Base-by-base conservation (phyloP, 495 filamentous ascomycete species). In the Neurospora terricola region DNA sequence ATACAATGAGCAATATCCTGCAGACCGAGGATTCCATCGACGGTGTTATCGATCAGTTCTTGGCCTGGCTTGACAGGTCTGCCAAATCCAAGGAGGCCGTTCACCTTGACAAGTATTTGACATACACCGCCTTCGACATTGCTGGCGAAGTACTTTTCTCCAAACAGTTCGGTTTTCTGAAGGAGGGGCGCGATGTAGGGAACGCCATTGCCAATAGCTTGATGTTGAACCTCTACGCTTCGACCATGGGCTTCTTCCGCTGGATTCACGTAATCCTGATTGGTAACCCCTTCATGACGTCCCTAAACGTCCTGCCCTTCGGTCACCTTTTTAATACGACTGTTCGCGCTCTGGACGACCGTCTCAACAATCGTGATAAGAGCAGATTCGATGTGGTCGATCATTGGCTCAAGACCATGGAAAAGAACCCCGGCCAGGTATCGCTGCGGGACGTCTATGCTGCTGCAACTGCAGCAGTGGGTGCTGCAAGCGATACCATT, bases 311-410 rank as follows among this genome's bases (percentile, higher is more conserved):
- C 16, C 79, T 81, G 45, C 85, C 85, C 3, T 77, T 76, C 8
- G 80, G 80, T 12, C 83, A 85, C 62, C 78, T 85, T 45, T 84
- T 85, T 71, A 79, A 85, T 38, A 87, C 82, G 0, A 77, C 78
- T 34, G 39, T 79, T 16, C 71, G 76, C 0, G 83, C 83, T 30
- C 76, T 87, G 18, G 75, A 82, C 2, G 71, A 42, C 2, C 80
- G 84, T 18, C 78, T 82, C 48, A 69, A 79, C 27, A 82, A 83
- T 36, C 69, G 79, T 6, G 79, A 79, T 16, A 75, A 71, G 2
- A 73, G 81, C 11, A 62, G 54, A 18, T 62, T 62, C 23, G 23
- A 16, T 16, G 54, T 62, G 12, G 23, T 34, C 27, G 12, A 62
- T 18, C 27, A 34, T 7, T 62, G 54, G 27, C 54, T 62, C 12